Conservation (phyloP, 139 green algal species). For the Spirogloea muscicola region DNA sequence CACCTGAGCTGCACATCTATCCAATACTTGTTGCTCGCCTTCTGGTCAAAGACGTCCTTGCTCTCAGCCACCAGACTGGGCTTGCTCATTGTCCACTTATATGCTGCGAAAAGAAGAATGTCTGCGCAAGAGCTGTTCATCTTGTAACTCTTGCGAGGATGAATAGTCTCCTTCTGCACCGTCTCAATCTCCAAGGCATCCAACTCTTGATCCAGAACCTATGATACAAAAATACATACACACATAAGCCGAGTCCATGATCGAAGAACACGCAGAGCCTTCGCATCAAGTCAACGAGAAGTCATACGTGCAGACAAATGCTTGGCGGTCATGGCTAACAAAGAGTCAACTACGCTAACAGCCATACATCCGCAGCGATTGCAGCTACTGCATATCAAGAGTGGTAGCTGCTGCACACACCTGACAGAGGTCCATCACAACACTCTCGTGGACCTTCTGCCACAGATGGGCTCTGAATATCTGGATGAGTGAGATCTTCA, state of each 20-base stretch:
- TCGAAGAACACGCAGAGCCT: too few relatives aligned
- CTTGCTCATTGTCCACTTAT: slow-evolving; percentile 95
- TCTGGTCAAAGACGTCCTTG: slow-evolving; percentile 91
- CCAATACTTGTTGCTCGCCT: slow-evolving; percentile 99
- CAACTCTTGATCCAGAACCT: slow-evolving; percentile 97
- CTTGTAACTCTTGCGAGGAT: slow-evolving; percentile 99
- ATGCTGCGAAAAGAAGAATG: slow-evolving; percentile 96
- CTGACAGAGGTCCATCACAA: slow-evolving; percentile 85
- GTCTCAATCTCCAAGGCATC: slow-evolving; percentile 99
- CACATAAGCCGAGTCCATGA: background rate
- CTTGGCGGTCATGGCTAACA: too few relatives aligned
- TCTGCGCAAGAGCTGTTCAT: slow-evolving; percentile 96
- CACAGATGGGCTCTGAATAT: slow-evolving; percentile 99
- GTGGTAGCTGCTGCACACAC: too few relatives aligned
- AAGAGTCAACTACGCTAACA: too few relatives aligned
- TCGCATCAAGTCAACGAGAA: too few relatives aligned
- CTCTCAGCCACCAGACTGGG: slow-evolving; percentile 88
- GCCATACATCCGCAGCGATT: too few relatives aligned
- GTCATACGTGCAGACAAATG: too few relatives aligned
- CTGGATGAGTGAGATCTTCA: slow-evolving; percentile 99
- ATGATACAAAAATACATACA: slow-evolving; percentile 53
- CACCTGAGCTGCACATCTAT: slow-evolving; percentile 69
- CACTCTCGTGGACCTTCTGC: slow-evolving; percentile 98
- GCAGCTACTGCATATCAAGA: too few relatives aligned
- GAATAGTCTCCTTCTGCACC: slow-evolving; percentile 99